Conservation (phyloP, 2,329 filamentous ascomycete genomes). For the Rhynchosporium secalis region DNA sequence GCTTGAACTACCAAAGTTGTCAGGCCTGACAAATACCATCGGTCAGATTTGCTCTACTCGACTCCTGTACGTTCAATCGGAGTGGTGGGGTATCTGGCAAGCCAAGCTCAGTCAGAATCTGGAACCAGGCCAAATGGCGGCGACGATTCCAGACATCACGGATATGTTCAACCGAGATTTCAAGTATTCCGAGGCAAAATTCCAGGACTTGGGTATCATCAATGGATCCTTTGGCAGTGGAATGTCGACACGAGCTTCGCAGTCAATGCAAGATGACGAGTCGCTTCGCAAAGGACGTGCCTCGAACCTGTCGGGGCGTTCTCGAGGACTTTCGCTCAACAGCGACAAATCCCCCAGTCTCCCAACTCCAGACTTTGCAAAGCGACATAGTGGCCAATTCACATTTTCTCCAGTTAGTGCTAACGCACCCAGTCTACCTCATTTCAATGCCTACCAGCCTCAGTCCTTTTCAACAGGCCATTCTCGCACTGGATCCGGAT, state of each 20-base stretch:
- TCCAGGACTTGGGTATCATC: conserved; percentile 72
- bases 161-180: conserved; percentile 78
- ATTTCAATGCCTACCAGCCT: conserved; percentile 54
- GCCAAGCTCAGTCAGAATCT: conserved; percentile 78
- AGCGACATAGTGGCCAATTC: conserved; percentile 67
- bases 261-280: conserved; percentile 45
- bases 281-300: conserved; percentile 38
- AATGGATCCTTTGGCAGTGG: conserved; percentile 63
- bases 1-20: conserved; percentile 85
- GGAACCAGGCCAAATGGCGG: conserved; percentile 61
- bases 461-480: conserved; percentile 51
- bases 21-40: conserved; percentile 75
- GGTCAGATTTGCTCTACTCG: conserved; percentile 81
- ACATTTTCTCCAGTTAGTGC: conserved; percentile 56
- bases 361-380: conserved; percentile 65
- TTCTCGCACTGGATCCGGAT: conserved; percentile 57
- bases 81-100: conserved; percentile 82
- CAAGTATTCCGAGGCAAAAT: conserved; percentile 69
- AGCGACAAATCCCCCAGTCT: conserved; percentile 63
- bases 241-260: conserved; percentile 30
- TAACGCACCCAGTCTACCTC: conserved; percentile 49
- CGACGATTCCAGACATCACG: conserved; percentile 72
- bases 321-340: conserved; percentile 61
- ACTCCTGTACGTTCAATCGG: conserved; percentile 79
- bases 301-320: conserved; percentile 43